Percentiles rank a stretch among this genome's conserved stretches.
phyloP scores from a whole-genome alignment of 495 filamentous ascomycete genomes.

The Opeltia flavorubescens region DNA sequence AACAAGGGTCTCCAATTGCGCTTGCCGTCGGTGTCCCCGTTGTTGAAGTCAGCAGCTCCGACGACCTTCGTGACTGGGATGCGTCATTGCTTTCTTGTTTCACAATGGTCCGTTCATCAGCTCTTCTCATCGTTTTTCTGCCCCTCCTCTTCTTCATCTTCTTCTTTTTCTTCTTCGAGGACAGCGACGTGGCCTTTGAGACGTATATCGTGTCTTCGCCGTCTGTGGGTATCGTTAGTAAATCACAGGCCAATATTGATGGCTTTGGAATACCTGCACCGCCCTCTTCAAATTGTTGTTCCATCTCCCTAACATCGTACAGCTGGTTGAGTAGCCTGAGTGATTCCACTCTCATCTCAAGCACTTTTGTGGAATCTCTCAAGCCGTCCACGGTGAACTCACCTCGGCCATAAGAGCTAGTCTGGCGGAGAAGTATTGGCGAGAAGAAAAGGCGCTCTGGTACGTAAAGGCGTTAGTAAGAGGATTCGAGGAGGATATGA shows the following conservation, averaged over 20 bases:
- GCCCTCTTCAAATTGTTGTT: slow-evolving; percentile 7
- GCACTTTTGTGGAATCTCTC: slow-evolving; percentile 2
- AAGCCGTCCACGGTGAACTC: slow-evolving; percentile 5
- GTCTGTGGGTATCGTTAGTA: slow-evolving; percentile 1
- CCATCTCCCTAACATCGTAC: slow-evolving; percentile 4
- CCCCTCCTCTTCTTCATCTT: neutral
- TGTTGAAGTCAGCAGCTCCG: no score
- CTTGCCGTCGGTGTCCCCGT: no score
- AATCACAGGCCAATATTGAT: neutral
- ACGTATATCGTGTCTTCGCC: neutral
- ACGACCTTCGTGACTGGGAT: neutral
- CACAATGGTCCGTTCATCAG: neutral
- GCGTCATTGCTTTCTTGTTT: neutral
- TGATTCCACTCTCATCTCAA: neutral
- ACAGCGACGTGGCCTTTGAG: neutral
- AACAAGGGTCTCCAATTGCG: no score
- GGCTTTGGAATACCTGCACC: neutral
- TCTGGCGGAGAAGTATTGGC: slow-evolving; percentile 3
- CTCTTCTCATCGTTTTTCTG: neutral
- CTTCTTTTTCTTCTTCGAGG: neutral
- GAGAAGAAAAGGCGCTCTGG: slow-evolving; percentile 8
- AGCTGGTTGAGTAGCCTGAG: slow-evolving; percentile 4
- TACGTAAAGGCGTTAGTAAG: no score
- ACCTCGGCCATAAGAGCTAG: neutral
- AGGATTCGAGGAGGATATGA: no score